Conservation (phyloP, 2,329 filamentous ascomycete genomes). For the Cercospora nicotianae region DNA sequence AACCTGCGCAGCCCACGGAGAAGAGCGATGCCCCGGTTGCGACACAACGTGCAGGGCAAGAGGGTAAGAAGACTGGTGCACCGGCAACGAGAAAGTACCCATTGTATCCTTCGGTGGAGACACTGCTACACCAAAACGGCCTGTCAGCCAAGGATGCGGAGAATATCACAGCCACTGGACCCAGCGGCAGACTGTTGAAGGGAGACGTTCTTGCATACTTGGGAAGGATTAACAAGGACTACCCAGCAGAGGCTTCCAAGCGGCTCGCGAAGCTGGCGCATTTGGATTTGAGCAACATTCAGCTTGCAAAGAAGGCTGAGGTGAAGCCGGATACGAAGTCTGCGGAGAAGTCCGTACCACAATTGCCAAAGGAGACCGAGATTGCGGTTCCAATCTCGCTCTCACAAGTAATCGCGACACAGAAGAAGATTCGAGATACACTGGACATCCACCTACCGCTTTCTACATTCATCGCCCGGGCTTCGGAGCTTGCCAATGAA, state of each 20-base stretch:
- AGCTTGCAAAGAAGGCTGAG: slow-evolving; percentile 57
- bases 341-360: slow-evolving; percentile 44
- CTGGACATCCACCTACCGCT: slow-evolving; percentile 80
- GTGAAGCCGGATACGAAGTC: slow-evolving; percentile 49
- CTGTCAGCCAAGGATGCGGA: slow-evolving; percentile 72
- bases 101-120: slow-evolving; percentile 77
- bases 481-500: slow-evolving; percentile 83
- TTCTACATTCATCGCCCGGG: slow-evolving; percentile 81
- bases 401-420: slow-evolving; percentile 72
- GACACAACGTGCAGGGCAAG: slow-evolving; percentile 18
- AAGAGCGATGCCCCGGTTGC: slow-evolving; percentile 15
- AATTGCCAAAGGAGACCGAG: slow-evolving; percentile 53
- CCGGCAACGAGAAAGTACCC: slow-evolving; percentile 68
- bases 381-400: slow-evolving; percentile 77
- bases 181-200: slow-evolving; percentile 85
- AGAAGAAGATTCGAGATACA: slow-evolving; percentile 74
- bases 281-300: slow-evolving; percentile 94
- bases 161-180: slow-evolving; percentile 84
- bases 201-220: slow-evolving; percentile 91
- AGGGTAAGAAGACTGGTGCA: slow-evolving; percentile 42
- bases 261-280: slow-evolving; percentile 74
- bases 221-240: slow-evolving; percentile 70
- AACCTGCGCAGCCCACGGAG: slow-evolving; percentile 13
- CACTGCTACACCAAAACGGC: slow-evolving; percentile 76
- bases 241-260: slow-evolving; percentile 68